Evolutionary conservation across 2,329 filamentous ascomycete species (phyloP).

Genomic region (Coniella vitis): DNA sequence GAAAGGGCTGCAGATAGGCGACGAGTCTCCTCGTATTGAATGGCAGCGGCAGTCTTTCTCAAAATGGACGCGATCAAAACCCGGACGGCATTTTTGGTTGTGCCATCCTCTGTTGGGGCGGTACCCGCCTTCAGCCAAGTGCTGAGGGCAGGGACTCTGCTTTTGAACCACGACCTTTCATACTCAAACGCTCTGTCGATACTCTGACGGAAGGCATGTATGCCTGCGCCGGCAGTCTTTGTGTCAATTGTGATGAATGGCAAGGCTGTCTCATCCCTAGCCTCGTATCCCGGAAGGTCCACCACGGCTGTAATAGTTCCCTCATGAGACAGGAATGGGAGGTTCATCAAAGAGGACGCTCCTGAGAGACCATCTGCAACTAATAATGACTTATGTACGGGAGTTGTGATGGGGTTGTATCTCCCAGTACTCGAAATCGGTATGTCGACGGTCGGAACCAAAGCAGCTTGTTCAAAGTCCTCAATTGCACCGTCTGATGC

Average conservation of each 20-base stretch:
- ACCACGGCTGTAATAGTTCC: slow-evolving; percentile 49
- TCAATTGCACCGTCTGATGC: slow-evolving; percentile 33
- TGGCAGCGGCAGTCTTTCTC: slow-evolving; percentile 41
- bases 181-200: slow-evolving; percentile 64
- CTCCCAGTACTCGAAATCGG: slow-evolving; percentile 56
- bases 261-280: slow-evolving; percentile 27
- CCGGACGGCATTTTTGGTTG: slow-evolving; percentile 59
- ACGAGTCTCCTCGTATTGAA: slow-evolving; percentile 42
- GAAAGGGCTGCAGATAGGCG: slow-evolving; percentile 28
- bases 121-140: slow-evolving; percentile 57
- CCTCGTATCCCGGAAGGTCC: slow-evolving; percentile 43
- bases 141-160: slow-evolving; percentile 58
- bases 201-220: slow-evolving; percentile 62
- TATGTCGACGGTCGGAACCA: slow-evolving; percentile 72
- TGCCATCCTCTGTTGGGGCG: slow-evolving; percentile 30
- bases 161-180: slow-evolving; percentile 67
- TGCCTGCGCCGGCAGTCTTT: slow-evolving; percentile 51
- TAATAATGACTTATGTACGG: slow-evolving; percentile 75
- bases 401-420: slow-evolving; percentile 64
- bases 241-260: slow-evolving; percentile 57
- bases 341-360: slow-evolving; percentile 45
- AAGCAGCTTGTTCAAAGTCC: slow-evolving; percentile 54
- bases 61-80: slow-evolving; percentile 63
- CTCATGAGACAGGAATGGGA: slow-evolving; percentile 32
- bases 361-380: slow-evolving; percentile 68